A percentile compares a stretch with the other conserved stretches of the same genome.
Conservation (phyloP, 2,329 filamentous ascomycete species). For the Cyanodermella asteris region DNA sequence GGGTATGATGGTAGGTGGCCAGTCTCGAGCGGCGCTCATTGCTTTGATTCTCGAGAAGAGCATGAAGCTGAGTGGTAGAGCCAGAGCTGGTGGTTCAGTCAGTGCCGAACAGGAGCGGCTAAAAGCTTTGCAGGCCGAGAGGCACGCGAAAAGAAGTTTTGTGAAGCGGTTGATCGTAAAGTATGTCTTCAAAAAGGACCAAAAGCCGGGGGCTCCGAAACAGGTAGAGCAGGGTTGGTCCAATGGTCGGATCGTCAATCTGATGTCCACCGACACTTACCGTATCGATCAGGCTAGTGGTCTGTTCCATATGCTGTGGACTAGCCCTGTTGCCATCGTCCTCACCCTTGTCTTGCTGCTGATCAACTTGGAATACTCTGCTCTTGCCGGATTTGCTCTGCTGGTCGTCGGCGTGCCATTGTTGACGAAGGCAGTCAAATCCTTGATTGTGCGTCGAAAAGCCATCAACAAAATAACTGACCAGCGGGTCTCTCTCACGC, state of each 20-base stretch:
- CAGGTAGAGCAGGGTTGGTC: slow-evolving; percentile 50
- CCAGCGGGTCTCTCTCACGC: slow-evolving; percentile 71
- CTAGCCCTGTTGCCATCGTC: slow-evolving; percentile 54
- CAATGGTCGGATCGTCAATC: slow-evolving; percentile 73
- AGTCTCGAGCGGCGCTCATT: slow-evolving; percentile 62
- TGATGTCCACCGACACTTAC: slow-evolving; percentile 93
- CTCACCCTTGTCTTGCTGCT: slow-evolving; percentile 62
- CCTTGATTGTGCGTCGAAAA: slow-evolving; percentile 51
- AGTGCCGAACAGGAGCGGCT: too few relatives aligned
- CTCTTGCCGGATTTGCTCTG: slow-evolving; percentile 67
- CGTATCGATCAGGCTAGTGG: slow-evolving; percentile 74
- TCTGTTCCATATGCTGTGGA: slow-evolving; percentile 84
- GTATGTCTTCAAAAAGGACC: slow-evolving; percentile 19
- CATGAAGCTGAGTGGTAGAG: slow-evolving; percentile 69
- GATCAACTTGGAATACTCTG: slow-evolving; percentile 76
- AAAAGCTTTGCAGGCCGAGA: slow-evolving; percentile 21
- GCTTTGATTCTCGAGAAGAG: slow-evolving; percentile 79
- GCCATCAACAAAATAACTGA: slow-evolving; percentile 87
- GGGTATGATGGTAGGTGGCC: slow-evolving; percentile 78
- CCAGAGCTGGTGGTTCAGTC: slow-evolving; percentile 71
- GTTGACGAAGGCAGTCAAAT: slow-evolving; percentile 55
- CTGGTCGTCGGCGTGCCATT: slow-evolving; percentile 58
- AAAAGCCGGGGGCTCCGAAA: slow-evolving; percentile 12
- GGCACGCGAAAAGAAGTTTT: slow-evolving; percentile 22
- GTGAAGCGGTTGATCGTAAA: slow-evolving; percentile 18